A percentile compares a stretch with the other conserved stretches of the same genome.
Evolutionary conservation across 768 basidiomycete genomes (phyloP).

Genomic region (Hysterangium stoloniferum): DNA sequence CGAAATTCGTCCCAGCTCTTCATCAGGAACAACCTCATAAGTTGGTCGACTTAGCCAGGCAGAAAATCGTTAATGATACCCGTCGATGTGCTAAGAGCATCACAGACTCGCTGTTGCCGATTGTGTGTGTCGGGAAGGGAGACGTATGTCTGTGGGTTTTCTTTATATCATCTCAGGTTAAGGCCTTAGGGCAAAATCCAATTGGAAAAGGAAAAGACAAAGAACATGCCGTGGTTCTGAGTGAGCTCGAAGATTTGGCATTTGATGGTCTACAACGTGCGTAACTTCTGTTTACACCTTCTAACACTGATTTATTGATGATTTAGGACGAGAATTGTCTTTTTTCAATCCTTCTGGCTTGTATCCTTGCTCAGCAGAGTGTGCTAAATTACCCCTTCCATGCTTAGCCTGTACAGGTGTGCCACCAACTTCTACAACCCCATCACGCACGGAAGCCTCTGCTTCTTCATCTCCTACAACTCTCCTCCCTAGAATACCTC

Average conservation of each 20-base stretch:
- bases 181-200: constrained; percentile 23
- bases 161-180: constrained; percentile 33
- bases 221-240: background rate
- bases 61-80: constrained; percentile 30
- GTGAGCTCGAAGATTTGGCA: constrained; percentile 4
- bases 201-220: constrained; percentile 4
- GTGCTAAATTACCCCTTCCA: constrained; percentile 31
- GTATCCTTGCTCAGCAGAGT: constrained; percentile 46
- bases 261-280: constrained; percentile 14
- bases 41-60: constrained; percentile 48
- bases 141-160: constrained; percentile 53
- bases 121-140: constrained; percentile 38
- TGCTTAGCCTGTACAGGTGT: constrained; percentile 30
- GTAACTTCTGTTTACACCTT: constrained; percentile 6
- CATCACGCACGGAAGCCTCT: background rate
- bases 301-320: constrained; percentile 10
- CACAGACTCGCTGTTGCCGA: constrained; percentile 43
- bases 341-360: constrained; percentile 41
- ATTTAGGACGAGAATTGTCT: constrained; percentile 34
- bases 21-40: constrained; percentile 26
- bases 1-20: constrained; percentile 32
- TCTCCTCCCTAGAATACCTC: constrained; percentile 39
- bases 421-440: constrained; percentile 3
- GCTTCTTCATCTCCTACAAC: constrained; percentile 21
- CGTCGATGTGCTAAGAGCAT: constrained; percentile 32